Evolutionary conservation across 768 basidiomycete species (phyloP), one percentile per base, ranked within the genome.

Genomic region (Kwoniella pini): DNA sequence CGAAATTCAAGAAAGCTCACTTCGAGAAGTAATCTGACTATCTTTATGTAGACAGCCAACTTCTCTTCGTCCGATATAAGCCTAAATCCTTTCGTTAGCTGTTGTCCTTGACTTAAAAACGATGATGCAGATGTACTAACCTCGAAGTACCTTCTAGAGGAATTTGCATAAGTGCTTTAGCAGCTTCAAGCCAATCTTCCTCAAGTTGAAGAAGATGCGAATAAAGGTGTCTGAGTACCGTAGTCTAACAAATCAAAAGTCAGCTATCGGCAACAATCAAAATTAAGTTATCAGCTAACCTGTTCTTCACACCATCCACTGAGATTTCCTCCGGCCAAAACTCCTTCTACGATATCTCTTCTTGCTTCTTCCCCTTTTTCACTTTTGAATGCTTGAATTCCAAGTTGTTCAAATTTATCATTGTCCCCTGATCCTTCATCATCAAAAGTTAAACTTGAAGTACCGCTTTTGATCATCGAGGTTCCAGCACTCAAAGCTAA

Each of bases 161-260:
- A 40, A 98, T 91, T 39, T 87, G 87, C 85, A 91, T 94, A 40
- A 98, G 83, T 33, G 95, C 88, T 52, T 87, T 86, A 0, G 96
- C 96, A 13, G 96, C 92, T 50, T 87, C 89, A 62, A 87, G 88
- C 89, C 92, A 98, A 75, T 92, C 91, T 77, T 99, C 94, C 54
- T 94, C 90, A 2, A 82, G 75, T 73, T 96, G 92, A 12, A 94
- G 82, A 7, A 96, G 81, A 79, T 95, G 88, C 1, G 95, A 91
- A n/a, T 96, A 85, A 72, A 94, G 87, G 70, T 90, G 90, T 57
- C 91, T 82, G 64, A 97, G 79, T 13, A 84, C 82, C 67, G 90
- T 91, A 19, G 88, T 87, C 95, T 97, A 39, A 12, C 15, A 42
- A 42, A 17, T 15, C 33, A 7, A 36, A 36, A 7, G 33, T 31